Conservation (phyloP, 306 rosid genomes). For the Canavalia gladiata region DNA sequence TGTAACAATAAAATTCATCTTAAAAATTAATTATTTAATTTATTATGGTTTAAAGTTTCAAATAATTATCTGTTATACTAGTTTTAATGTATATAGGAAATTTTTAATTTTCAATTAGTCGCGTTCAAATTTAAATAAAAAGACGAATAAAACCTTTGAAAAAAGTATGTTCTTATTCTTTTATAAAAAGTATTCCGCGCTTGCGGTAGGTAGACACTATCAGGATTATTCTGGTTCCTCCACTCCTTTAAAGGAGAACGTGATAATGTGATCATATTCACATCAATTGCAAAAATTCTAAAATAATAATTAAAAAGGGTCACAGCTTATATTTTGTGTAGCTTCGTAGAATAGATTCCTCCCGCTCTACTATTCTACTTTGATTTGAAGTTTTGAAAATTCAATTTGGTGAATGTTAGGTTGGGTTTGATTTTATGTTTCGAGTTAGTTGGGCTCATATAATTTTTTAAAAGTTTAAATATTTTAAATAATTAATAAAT, state of each 20-base stretch:
- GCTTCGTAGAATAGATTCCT: no score
- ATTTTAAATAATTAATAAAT: no score
- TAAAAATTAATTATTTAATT: not conserved
- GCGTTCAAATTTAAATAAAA: not conserved
- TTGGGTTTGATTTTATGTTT: no score
- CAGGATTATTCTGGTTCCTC: slow-evolving; percentile 9
- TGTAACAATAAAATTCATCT: not conserved
- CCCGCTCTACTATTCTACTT: no score
- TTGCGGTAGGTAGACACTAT: not conserved
- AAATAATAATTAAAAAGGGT: not conserved
- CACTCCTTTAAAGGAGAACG: slow-evolving; percentile 12
- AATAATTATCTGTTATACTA: not conserved
- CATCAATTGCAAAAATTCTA: not conserved
- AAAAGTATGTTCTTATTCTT: not conserved
- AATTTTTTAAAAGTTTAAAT: no score
- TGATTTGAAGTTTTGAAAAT: not conserved
- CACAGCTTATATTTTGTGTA: not conserved
- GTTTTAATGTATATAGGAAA: not conserved
- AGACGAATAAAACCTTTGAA: not conserved
- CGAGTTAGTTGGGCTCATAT: no score
- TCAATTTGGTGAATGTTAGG: not conserved
- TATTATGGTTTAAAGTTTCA: not conserved
- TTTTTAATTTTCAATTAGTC: not conserved
- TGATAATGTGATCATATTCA: not conserved
- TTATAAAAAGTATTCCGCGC: not conserved